phyloP scores from a whole-genome alignment of 208 protist genomes.

The Acanthamoeba quina region DNA sequence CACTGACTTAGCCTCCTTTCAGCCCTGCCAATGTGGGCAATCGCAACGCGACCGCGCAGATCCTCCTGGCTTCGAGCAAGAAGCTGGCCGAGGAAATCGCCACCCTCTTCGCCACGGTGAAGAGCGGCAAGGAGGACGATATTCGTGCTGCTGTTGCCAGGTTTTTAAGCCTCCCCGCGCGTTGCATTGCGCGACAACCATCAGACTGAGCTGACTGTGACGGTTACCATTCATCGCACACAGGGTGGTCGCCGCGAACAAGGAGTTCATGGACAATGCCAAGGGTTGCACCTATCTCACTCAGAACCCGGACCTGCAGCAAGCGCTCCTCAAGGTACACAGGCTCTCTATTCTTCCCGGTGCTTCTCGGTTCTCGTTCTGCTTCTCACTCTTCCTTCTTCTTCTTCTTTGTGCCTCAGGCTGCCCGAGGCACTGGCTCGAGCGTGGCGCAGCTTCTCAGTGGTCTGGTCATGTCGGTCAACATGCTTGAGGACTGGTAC shows the following conservation, averaged over 20 bases:
- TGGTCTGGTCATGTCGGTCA: neutral
- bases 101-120: neutral
- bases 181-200: no score
- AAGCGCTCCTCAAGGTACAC: conserved; percentile 1
- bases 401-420: neutral
- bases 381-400: no score
- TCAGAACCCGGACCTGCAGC: conserved; percentile 37
- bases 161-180: no score
- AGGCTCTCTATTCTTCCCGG: no score
- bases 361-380: no score
- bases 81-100: conserved; percentile 44
- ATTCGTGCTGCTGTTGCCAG: conserved; percentile 32
- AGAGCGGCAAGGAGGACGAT: conserved; percentile 51
- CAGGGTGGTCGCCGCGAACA: conserved; percentile 27
- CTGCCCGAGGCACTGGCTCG: neutral
- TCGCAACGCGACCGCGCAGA: conserved; percentile 39
- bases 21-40: conserved; percentile 70
- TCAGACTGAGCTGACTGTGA: no score
- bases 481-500: conserved; percentile 34
- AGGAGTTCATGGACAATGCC: conserved; percentile 68
- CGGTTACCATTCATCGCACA: no score
- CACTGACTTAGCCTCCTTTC: neutral
- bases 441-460: conserved; percentile 1
- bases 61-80: conserved; percentile 57
- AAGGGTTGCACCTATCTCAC: conserved; percentile 59